phyloP scores from a whole-genome alignment of 208 protist species.

The Trypanosoma conorhini region DNA sequence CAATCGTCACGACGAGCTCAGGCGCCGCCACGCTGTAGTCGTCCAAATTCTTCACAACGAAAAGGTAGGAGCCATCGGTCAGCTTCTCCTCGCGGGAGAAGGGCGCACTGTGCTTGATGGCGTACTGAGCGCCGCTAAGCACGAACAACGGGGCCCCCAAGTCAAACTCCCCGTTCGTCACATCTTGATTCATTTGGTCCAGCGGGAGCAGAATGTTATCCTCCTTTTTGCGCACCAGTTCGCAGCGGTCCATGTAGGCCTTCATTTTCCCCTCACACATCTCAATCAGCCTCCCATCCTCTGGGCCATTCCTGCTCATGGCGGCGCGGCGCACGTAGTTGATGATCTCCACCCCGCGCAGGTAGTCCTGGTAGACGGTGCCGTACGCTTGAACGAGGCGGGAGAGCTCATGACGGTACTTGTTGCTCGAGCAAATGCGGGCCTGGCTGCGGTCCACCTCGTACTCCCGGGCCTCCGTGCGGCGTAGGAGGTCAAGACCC shows the following conservation, averaged over 20 bases:
- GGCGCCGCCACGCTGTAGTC: constrained; percentile 74
- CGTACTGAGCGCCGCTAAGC: constrained; percentile 42
- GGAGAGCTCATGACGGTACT: constrained; percentile 46
- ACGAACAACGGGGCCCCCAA: constrained; percentile 50
- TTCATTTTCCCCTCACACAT: constrained; percentile 74
- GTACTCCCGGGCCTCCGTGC: constrained; percentile 72
- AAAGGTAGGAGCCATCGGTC: constrained; percentile 64
- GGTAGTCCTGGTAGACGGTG: constrained; percentile 55
- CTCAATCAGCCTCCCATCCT: constrained; percentile 46
- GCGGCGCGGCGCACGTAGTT: constrained; percentile 75
- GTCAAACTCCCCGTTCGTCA: constrained; percentile 46
- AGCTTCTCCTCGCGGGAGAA: constrained; percentile 51
- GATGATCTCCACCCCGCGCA: constrained; percentile 68
- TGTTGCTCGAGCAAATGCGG: constrained; percentile 42
- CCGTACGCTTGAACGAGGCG: constrained; percentile 60
- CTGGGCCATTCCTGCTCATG: constrained; percentile 22
- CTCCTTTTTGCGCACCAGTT: constrained; percentile 64
- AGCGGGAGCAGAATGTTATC: constrained; percentile 71
- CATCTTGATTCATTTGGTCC: constrained; percentile 43
- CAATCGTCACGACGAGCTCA: constrained; percentile 41
- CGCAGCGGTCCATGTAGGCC: constrained; percentile 75
- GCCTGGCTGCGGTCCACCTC: constrained; percentile 57
- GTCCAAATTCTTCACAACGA: constrained; percentile 74
- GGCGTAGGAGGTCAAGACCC: constrained; percentile 66
- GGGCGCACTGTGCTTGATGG: constrained; percentile 45